Evolutionary conservation across 2,329 filamentous ascomycete species (phyloP).

Genomic region (Trichophyton benhamiae): DNA sequence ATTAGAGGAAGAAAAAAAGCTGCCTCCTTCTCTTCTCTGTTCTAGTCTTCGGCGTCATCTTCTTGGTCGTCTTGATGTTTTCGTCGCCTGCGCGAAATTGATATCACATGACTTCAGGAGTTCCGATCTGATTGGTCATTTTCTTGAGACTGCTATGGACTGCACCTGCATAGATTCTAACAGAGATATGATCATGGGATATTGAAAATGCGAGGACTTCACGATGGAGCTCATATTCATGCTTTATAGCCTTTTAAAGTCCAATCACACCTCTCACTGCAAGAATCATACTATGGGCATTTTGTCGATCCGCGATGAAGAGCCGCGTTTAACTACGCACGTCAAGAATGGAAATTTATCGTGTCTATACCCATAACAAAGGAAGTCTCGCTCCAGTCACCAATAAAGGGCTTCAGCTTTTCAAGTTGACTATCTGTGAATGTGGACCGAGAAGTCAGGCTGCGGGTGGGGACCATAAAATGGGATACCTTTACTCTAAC

Average conservation of each 20-base stretch:
- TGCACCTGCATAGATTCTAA: slow-evolving; percentile 15
- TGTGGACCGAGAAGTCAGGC: slow-evolving; percentile 23
- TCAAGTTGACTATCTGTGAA: slow-evolving; percentile 26
- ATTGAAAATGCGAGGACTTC: slow-evolving; percentile 17
- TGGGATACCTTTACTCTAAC: too few species aligned
- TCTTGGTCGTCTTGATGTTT: not conserved
- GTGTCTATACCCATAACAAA: slow-evolving; percentile 5
- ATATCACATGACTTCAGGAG: not conserved
- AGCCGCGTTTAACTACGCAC: slow-evolving; percentile 19
- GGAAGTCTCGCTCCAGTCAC: slow-evolving; percentile 8
- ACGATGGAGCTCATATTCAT: slow-evolving; percentile 13
- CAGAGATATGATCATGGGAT: slow-evolving; percentile 15
- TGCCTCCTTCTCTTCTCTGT: not conserved
- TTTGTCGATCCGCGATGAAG: slow-evolving; percentile 19
- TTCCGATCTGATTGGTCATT: too few species aligned
- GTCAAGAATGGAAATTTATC: slow-evolving; percentile 20
- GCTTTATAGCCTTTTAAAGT: slow-evolving; percentile 24
- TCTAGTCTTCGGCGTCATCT: not conserved
- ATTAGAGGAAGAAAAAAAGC: not conserved
- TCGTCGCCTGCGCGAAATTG: not conserved
- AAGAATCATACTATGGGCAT: slow-evolving; percentile 21
- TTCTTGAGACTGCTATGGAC: too few species aligned
- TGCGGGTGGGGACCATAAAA: slow-evolving; percentile 16
- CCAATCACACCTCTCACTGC: slow-evolving; percentile 30
- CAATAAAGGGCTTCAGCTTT: slow-evolving; percentile 13